Conservation (phyloP, 192 early-diverging fungal genomes). For the Rhizophagus clarus region DNA sequence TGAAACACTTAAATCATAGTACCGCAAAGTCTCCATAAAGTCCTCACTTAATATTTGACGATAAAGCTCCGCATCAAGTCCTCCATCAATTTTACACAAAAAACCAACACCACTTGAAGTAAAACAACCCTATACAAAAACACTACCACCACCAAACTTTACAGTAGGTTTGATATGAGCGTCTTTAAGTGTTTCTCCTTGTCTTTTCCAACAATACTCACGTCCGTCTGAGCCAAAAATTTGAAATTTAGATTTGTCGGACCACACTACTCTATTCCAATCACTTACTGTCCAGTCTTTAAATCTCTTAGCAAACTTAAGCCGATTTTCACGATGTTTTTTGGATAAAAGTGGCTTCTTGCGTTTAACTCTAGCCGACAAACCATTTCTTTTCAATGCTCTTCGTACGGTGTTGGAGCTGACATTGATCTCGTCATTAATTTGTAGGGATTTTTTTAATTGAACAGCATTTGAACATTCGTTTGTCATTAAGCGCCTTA, state of each 20-base stretch:
- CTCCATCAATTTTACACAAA: conserved; percentile 32
- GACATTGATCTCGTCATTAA: background rate
- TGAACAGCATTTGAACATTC: too few species aligned
- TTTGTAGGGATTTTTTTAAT: background rate
- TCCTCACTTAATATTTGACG: conserved; percentile 31
- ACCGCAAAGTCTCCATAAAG: conserved; percentile 14
- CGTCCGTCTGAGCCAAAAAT: too few species aligned
- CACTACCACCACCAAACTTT: conserved; percentile 16
- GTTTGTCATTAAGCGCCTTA: too few species aligned
- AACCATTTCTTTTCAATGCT: background rate
- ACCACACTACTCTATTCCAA: too few species aligned
- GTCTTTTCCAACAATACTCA: too few species aligned
- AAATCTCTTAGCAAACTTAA: conserved; percentile 27
- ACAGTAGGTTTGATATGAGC: background rate
- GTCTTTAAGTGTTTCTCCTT: background rate
- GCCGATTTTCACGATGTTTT: background rate
- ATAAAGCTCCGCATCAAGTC: conserved; percentile 21
- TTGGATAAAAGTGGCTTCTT: background rate
- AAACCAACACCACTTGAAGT: conserved; percentile 33
- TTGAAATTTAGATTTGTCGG: too few species aligned
- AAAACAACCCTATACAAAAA: conserved; percentile 34
- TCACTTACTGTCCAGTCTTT: conserved; percentile 35
- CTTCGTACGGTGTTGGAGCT: background rate
- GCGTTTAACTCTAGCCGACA: background rate
- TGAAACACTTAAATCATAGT: conserved; percentile 25